Percentiles rank a stretch among this genome's conserved stretches.
phyloP scores from a whole-genome alignment of 2,329 filamentous ascomycete genomes.

The Fusarium globosum region DNA sequence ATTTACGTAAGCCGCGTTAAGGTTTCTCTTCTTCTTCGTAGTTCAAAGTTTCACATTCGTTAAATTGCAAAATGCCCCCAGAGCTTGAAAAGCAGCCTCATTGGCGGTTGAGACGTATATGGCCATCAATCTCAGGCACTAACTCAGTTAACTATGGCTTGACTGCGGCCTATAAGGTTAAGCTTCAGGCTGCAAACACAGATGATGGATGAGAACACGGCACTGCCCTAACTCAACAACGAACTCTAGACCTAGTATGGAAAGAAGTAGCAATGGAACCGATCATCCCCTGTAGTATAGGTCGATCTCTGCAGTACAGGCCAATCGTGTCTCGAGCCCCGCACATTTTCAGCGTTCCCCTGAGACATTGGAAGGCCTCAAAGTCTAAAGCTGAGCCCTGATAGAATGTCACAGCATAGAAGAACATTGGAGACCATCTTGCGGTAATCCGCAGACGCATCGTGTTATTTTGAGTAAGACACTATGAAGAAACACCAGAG shows the following conservation, averaged over 20 bases:
- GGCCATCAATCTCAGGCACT: rapidly evolving
- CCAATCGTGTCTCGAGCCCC: neutral
- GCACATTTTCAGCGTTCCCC: neutral
- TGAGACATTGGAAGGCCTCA: neutral
- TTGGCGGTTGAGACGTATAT: neutral
- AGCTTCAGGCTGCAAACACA: too few relatives aligned
- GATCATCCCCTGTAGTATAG: neutral
- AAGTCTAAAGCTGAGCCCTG: neutral
- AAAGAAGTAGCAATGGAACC: neutral
- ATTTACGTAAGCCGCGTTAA: too few relatives aligned
- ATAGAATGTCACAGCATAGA: rapidly evolving
- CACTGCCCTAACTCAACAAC: neutral
- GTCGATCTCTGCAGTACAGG: neutral
- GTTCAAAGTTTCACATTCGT: rapidly evolving
- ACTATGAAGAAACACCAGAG: neutral
- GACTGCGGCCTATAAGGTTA: too few relatives aligned
- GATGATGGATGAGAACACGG: too few relatives aligned
- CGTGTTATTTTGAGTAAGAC: neutral
- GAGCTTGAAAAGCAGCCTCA: rapidly evolving
- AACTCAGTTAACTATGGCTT: neutral
- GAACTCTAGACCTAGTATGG: neutral
- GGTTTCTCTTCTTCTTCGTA: too few relatives aligned
- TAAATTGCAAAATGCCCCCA: neutral
- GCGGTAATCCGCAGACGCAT: rapidly evolving
- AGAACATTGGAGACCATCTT: rapidly evolving